phyloP scores from a whole-genome alignment of 805 yeast genomes.

The Starmerella floricola region DNA sequence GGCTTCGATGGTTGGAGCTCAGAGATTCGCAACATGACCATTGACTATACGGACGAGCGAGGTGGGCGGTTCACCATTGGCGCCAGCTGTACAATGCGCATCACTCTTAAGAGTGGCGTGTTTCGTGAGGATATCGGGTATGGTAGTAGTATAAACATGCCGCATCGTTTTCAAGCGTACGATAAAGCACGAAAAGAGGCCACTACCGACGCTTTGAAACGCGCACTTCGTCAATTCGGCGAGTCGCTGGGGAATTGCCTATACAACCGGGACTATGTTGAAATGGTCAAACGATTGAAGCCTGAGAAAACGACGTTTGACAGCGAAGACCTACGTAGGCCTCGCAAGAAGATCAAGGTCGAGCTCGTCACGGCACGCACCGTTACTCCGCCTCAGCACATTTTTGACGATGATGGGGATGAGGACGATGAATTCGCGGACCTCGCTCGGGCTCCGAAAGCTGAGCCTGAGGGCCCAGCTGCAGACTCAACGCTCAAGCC shows the following conservation, averaged over 20 bases:
- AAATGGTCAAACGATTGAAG: slow-evolving; percentile 36
- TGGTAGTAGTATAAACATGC: slow-evolving; percentile 47
- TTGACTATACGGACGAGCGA: slow-evolving; percentile 37
- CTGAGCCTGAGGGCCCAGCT: no score
- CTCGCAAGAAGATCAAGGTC: slow-evolving; percentile 5
- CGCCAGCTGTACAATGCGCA: slow-evolving; percentile 38
- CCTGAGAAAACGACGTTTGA: slow-evolving; percentile 15
- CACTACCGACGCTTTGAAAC: slow-evolving; percentile 62
- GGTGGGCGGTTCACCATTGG: slow-evolving; percentile 23
- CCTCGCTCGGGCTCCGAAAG: background rate
- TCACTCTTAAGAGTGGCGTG: slow-evolving; percentile 61
- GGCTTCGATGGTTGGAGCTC: slow-evolving; percentile 73
- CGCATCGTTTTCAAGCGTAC: slow-evolving; percentile 40
- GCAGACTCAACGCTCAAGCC: no score
- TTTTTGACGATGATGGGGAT: slow-evolving; percentile 6
- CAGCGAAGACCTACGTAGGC: slow-evolving; percentile 20
- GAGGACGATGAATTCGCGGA: background rate
- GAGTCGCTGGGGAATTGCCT: slow-evolving; percentile 49
- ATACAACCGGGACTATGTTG: slow-evolving; percentile 30
- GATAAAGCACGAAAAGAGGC: slow-evolving; percentile 74
- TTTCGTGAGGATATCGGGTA: slow-evolving; percentile 58
- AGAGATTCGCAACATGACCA: slow-evolving; percentile 44
- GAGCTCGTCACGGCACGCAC: background rate
- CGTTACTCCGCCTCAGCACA: background rate
- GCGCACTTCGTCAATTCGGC: slow-evolving; percentile 72